Conservation (phyloP, 1,284 basidiomycete species). For the Exobasidium rhododendri region DNA sequence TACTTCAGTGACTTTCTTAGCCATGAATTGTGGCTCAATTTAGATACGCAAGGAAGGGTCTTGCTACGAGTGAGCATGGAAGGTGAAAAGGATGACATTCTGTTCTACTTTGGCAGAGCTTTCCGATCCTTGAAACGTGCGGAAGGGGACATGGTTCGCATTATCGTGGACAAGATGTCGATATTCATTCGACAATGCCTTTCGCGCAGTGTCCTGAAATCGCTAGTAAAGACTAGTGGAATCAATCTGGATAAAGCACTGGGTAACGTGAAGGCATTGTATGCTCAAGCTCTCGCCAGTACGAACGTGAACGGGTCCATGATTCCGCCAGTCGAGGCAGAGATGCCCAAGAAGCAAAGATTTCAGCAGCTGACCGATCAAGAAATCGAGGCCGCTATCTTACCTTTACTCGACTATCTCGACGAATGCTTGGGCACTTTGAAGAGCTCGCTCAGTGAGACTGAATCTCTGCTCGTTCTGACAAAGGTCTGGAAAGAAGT, state of each 20-base stretch:
- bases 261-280: slow-evolving; percentile 51
- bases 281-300: slow-evolving; percentile 45
- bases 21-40: slow-evolving; percentile 86
- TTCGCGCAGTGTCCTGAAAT: slow-evolving; percentile 67
- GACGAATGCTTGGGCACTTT: slow-evolving; percentile 89
- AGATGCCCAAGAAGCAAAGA: slow-evolving; percentile 48
- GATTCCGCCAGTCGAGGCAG: slow-evolving; percentile 48
- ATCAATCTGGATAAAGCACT: slow-evolving; percentile 51
- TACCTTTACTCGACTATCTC: slow-evolving; percentile 91
- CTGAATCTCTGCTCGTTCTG: slow-evolving; percentile 81
- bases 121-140: slow-evolving; percentile 91
- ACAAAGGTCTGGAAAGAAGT: slow-evolving; percentile 95
- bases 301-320: slow-evolving; percentile 38
- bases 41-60: slow-evolving; percentile 75
- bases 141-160: slow-evolving; percentile 91
- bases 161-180: slow-evolving; percentile 97
- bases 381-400: slow-evolving; percentile 90
- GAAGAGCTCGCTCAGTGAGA: slow-evolving; percentile 73
- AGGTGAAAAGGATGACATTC: slow-evolving; percentile 94
- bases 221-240: slow-evolving; percentile 49
- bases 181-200: slow-evolving; percentile 88
- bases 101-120: slow-evolving; percentile 93
- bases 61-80: slow-evolving; percentile 93
- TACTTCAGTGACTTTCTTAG: slow-evolving; percentile 84
- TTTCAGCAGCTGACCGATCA: slow-evolving; percentile 79